Evolutionary conservation across 2,329 filamentous ascomycete species (phyloP), one percentile per base, ranked within the genome.

Genomic region (Ascochyta fabae): DNA sequence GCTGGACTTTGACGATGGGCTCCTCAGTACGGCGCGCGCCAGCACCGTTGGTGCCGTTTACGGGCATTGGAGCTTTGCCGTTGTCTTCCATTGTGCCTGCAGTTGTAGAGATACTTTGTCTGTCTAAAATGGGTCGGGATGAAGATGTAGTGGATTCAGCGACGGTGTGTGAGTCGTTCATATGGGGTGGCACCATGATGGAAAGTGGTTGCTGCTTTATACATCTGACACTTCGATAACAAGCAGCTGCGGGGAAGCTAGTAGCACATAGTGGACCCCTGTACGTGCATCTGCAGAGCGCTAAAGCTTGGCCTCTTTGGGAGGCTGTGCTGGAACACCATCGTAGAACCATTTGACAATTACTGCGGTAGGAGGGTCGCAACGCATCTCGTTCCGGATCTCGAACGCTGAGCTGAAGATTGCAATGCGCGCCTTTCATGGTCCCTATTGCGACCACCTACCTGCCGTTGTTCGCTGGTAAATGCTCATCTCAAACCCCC

Each of bases 1-100:
- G 93, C 71, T 93, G 85, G 43, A 97, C 92, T 53, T 81, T 80
- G 62, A 82, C 72, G 46, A 82, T 66, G 9, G 74, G 72, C 12
- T 73, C 73, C 15, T 66, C 59, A 13, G 39, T 2, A 27, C 23
- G 34, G 43, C 40, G 49, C 24, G 47, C 41, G 19, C 61, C 55
- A 16, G 53, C 51, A n/a, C 60, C 56, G 43, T 64, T 62, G 24
- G 35, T 49, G 29, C 60, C 60, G 40, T 62, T 65, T 35, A 54
- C 23, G 10, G 65, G 61, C 52, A 64, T 41, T 29, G 68, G 66
- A 42, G 76, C 75, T 67, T 79, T 79, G 67, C 77, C 74, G 60
- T 75, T 74, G 53, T 69, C 65, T 60, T 61, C 70, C 69, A 74
- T 75, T 22, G 42, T 67, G 46, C 54, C 49, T 40, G 59, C 36